Base-by-base conservation (phyloP, 345 rosid species). In the Iberis pinnata region DNA sequence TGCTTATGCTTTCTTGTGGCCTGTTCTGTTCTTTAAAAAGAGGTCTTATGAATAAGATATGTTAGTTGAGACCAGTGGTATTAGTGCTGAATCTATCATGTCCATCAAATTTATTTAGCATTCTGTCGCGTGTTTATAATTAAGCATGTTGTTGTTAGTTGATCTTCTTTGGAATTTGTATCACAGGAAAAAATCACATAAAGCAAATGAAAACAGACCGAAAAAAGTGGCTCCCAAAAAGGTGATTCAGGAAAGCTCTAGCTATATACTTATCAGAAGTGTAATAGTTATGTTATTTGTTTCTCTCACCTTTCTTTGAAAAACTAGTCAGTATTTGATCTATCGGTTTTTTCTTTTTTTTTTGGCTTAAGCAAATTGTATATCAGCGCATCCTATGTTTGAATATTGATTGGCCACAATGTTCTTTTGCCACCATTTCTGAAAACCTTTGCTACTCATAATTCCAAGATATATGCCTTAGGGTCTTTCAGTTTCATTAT, bases 161-260 rank as follows among this genome's bases (percentile, higher is more conserved):
- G 6, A 22, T 22, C 25, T 22, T 22, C 25, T 22, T 22, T 46
- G 49, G 27, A 38, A 38, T 60, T 41, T 59, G 61, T 47, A 17
- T 46, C 18, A 11, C 61, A 67, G 71, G 66, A 60, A 53, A 56
- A 53, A 13, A 60, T 60, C 12, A 24, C 12, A 0, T 22, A 57
- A 32, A 24, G 42, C 51, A 24, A 3, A 33, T 18, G 25, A n/a
- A 46, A 53, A 18, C 15, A 46, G n/a, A 42, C 10, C 52, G 51
- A 76, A 24, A 25, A 55, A 54, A 11, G 22, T 11, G 37, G 60
- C 65, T 41, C 51, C 41, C 14, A 66, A 52, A 56, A 81, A 76
- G 82, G 84, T 80, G 12, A 19, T 60, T 35, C 57, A 45, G 43
- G 54, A 48, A 60, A 38, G 9, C 50, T 49, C 53, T 32, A 26